Percentiles rank a stretch among this genome's conserved stretches.
phyloP scores from a whole-genome alignment of 2,329 filamentous ascomycete species.

The Diatrype stigma region DNA sequence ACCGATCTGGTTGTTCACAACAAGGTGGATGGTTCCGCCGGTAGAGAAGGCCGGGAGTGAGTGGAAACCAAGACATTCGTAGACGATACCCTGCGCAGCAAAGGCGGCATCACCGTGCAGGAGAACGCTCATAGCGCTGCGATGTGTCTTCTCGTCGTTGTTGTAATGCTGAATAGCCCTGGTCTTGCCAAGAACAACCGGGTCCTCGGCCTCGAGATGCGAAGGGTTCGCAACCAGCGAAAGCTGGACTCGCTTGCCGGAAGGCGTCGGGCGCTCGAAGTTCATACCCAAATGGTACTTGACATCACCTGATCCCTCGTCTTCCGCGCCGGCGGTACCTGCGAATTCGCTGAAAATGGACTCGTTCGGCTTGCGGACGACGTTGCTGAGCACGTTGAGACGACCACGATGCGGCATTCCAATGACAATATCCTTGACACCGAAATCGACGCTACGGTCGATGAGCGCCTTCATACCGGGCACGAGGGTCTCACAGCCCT shows the following conservation, averaged over 20 bases:
- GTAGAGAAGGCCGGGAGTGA: slow-evolving; percentile 94
- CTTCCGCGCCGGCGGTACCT: slow-evolving; percentile 78
- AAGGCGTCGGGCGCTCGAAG: slow-evolving; percentile 96
- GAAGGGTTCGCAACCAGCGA: slow-evolving; percentile 98
- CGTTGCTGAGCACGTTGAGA: slow-evolving; percentile 96
- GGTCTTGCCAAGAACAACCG: slow-evolving; percentile 95
- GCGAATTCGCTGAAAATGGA: slow-evolving; percentile 99
- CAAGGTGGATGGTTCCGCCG: slow-evolving; percentile 91
- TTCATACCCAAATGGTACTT: slow-evolving; percentile 99
- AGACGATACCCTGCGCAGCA: slow-evolving; percentile 93
- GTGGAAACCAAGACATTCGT: slow-evolving; percentile 98
- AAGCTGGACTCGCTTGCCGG: slow-evolving; percentile 97
- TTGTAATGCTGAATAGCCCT: slow-evolving; percentile 99
- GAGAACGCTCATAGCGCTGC: slow-evolving; percentile 89
- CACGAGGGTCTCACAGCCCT: slow-evolving; percentile 94
- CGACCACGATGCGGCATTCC: slow-evolving; percentile 99
- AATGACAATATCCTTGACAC: slow-evolving; percentile 98
- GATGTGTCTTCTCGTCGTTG: slow-evolving; percentile 85
- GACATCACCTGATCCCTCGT: slow-evolving; percentile 96
- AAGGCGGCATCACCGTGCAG: slow-evolving; percentile 97
- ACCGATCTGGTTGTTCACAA: slow-evolving; percentile 99
- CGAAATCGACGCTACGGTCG: slow-evolving; percentile 96
- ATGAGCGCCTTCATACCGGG: slow-evolving; percentile 99
- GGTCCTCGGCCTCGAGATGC: slow-evolving; percentile 96
- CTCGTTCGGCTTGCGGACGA: slow-evolving; percentile 98